phyloP scores from a whole-genome alignment of 805 yeast species.

The Yamadazyma tumulicola region DNA sequence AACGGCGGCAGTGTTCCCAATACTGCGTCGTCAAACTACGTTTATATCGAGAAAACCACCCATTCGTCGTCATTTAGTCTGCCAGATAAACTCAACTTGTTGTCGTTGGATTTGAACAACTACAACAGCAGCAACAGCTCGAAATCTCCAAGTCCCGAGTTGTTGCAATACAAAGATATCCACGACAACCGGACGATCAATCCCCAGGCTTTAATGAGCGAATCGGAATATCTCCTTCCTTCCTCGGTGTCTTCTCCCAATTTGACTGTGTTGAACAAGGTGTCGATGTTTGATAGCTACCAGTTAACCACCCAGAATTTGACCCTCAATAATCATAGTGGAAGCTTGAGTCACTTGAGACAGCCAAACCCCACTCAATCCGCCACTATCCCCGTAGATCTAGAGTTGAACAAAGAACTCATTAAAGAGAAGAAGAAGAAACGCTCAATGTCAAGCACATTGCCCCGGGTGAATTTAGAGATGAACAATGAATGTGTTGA shows the following conservation, averaged over 20 bases:
- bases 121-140: conserved; percentile 6
- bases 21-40: background rate
- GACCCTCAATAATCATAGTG: background rate
- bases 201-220: conserved; percentile 25
- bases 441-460: conserved; percentile 15
- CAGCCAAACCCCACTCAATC: conserved; percentile 1
- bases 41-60: background rate
- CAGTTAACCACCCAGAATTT: no score
- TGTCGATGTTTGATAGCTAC: no score
- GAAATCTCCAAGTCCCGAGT: conserved; percentile 15
- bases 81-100: conserved; percentile 13
- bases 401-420: background rate
- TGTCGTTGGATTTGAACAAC: conserved; percentile 5
- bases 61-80: conserved; percentile 11
- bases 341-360: conserved; percentile 1
- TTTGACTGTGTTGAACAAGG: background rate
- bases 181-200: conserved; percentile 26
- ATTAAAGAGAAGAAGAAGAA: conserved; percentile 7
- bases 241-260: conserved; percentile 3
- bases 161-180: conserved; percentile 7
- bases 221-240: background rate
- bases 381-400: background rate
- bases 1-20: background rate
- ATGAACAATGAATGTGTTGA: conserved; percentile 40
- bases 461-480: conserved; percentile 16